These are phyloP conservation scores for Venustampulla echinocandica DNA, from an alignment of 495 filamentous ascomycete species.

Conservation along the genomic window DNA sequence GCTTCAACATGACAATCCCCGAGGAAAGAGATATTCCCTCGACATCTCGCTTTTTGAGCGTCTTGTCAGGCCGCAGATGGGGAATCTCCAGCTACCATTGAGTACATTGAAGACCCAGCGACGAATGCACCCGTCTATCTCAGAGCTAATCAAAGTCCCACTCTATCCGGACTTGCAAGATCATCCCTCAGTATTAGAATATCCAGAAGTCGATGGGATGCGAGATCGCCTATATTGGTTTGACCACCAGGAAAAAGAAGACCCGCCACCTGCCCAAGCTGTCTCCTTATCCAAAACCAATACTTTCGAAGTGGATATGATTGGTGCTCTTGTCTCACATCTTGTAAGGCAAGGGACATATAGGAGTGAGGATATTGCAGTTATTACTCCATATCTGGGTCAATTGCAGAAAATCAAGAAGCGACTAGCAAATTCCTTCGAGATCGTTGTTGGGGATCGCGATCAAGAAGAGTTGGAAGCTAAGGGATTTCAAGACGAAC, in stretches of 20 bases:
- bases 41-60: conserved; percentile 65
- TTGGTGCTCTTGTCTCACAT: conserved; percentile 56
- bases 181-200: conserved; percentile 36
- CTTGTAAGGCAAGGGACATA: conserved; percentile 65
- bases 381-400: conserved; percentile 68
- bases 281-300: conserved; percentile 49
- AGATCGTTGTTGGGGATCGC: conserved; percentile 57
- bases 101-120: conserved; percentile 56
- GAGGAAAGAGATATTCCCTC: conserved; percentile 48
- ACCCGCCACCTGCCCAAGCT: conserved; percentile 27
- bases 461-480: conserved; percentile 54
- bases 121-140: conserved; percentile 69
- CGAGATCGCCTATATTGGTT: conserved; percentile 64
- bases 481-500: conserved; percentile 35
- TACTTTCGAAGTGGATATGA: conserved; percentile 58
- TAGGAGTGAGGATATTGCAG: conserved; percentile 56
- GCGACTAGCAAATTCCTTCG: conserved; percentile 41
- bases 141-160: conserved; percentile 43
- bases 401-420: conserved; percentile 56
- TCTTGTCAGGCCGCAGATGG: conserved; percentile 40
- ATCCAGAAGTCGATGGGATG: conserved; percentile 59
- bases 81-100: conserved; percentile 39
- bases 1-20: conserved; percentile 47
- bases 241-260: conserved; percentile 54
- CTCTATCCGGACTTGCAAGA: conserved; percentile 61